Evolutionary conservation across 805 yeast species (phyloP).

Genomic region (Cyberlindnera meyerae): DNA sequence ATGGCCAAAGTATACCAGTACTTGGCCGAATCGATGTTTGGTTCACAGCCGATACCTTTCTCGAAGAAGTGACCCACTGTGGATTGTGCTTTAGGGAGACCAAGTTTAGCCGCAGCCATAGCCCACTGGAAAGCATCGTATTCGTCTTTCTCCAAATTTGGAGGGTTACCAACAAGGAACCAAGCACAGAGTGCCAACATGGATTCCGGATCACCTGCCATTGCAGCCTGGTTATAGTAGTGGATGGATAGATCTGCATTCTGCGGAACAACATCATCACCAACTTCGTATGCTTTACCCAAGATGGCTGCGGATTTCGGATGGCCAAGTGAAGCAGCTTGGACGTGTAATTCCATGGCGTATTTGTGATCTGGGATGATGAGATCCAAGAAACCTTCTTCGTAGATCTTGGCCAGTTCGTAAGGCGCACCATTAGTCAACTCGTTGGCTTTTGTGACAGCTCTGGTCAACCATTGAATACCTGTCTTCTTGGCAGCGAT

Average conservation of each 20-base stretch:
- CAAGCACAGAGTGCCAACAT: constrained; percentile 96
- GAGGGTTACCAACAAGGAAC: constrained; percentile 89
- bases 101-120: constrained; percentile 69
- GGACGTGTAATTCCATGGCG: constrained; percentile 80
- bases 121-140: constrained; percentile 96
- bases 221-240: constrained; percentile 87
- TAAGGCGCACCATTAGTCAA: constrained; percentile 90
- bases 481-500: constrained; percentile 76
- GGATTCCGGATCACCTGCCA: constrained; percentile 80
- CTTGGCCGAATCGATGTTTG: constrained; percentile 51
- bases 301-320: constrained; percentile 71
- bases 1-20: constrained; percentile 77
- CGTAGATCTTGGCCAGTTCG: constrained; percentile 82
- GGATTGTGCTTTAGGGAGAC: constrained; percentile 76
- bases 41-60: constrained; percentile 79
- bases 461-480: constrained; percentile 87
- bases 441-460: constrained; percentile 78
- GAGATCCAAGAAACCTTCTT: constrained; percentile 80
- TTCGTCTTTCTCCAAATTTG: constrained; percentile 72
- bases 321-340: constrained; percentile 86
- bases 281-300: constrained; percentile 83
- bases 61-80: constrained; percentile 82
- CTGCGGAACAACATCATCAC: constrained; percentile 57
- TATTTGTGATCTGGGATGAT: constrained; percentile 78
- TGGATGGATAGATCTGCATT: constrained; percentile 85